Evolutionary conservation across 2,329 filamentous ascomycete species (phyloP).

Genomic region (Arthrobotrys conoides): DNA sequence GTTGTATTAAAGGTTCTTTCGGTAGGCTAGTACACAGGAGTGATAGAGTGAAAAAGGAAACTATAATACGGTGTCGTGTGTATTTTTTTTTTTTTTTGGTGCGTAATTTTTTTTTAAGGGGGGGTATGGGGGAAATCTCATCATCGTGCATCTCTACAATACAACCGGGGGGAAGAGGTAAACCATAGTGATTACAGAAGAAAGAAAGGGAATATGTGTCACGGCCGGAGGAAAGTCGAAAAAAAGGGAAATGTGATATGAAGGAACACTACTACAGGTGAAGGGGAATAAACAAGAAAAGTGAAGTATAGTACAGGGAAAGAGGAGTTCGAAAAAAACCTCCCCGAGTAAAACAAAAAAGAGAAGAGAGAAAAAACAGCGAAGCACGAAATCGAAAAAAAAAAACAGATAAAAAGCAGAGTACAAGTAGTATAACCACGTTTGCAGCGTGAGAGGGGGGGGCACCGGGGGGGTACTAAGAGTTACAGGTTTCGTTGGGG

Average conservation of each 20-base stretch:
- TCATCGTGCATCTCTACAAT: background rate
- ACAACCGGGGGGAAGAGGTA: background rate
- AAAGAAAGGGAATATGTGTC: background rate
- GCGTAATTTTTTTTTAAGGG: background rate
- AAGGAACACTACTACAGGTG: constrained; percentile 3
- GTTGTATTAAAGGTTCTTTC: no score
- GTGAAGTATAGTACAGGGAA: constrained; percentile 18
- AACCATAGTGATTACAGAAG: background rate
- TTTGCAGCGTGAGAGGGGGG: background rate
- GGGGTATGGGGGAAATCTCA: no score
- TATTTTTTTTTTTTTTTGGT: background rate
- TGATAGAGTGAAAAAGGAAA: background rate
- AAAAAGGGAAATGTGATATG: background rate
- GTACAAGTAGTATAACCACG: background rate
- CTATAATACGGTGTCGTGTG: constrained; percentile 2
- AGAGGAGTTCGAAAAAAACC: background rate
- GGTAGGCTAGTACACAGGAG: no score
- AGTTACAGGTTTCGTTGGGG: constrained; percentile 18
- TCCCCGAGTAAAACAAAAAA: background rate
- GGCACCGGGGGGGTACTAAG: background rate
- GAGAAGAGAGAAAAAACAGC: constrained; percentile 1
- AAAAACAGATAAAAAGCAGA: background rate
- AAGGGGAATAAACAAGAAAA: background rate
- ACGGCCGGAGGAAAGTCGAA: background rate
- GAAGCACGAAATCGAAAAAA: no score